These are phyloP conservation scores for Filobasidium floriforme DNA, from an alignment of 768 basidiomycete genomes.

Conservation along the genomic window DNA sequence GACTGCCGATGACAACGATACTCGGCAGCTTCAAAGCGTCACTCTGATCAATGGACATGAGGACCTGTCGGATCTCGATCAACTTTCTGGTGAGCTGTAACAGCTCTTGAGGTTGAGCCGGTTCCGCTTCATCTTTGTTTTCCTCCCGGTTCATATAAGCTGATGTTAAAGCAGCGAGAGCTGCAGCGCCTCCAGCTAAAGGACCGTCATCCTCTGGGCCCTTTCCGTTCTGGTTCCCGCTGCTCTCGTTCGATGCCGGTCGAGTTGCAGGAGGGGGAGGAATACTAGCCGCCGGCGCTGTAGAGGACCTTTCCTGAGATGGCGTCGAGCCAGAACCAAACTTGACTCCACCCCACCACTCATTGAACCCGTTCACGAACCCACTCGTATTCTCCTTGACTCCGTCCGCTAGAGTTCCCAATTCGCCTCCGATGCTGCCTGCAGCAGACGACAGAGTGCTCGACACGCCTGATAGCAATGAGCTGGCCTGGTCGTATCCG, in stretches of 20 bases:
- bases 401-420: constrained; percentile 25
- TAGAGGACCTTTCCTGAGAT: not conserved
- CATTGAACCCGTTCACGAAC: constrained; percentile 33
- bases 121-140: constrained; percentile 41
- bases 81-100: constrained; percentile 90
- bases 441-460: constrained; percentile 28
- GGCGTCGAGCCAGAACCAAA: constrained; percentile 23
- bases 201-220: constrained; percentile 34
- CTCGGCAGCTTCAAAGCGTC: constrained; percentile 90
- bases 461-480: constrained; percentile 30
- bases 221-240: constrained; percentile 20
- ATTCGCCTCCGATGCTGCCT: constrained; percentile 43
- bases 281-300: not conserved
- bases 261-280: not conserved
- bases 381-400: constrained; percentile 29
- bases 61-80: constrained; percentile 88
- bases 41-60: constrained; percentile 93
- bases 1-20: constrained; percentile 96
- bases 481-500: constrained; percentile 27
- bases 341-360: constrained; percentile 43
- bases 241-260: not conserved
- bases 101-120: constrained; percentile 60
- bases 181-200: constrained; percentile 27
- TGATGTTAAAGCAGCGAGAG: constrained; percentile 32
- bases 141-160: constrained; percentile 39